These are phyloP conservation scores for Paramecium caudatum DNA, from an alignment of 73 alveolate species.

Conservation along the genomic window DNA sequence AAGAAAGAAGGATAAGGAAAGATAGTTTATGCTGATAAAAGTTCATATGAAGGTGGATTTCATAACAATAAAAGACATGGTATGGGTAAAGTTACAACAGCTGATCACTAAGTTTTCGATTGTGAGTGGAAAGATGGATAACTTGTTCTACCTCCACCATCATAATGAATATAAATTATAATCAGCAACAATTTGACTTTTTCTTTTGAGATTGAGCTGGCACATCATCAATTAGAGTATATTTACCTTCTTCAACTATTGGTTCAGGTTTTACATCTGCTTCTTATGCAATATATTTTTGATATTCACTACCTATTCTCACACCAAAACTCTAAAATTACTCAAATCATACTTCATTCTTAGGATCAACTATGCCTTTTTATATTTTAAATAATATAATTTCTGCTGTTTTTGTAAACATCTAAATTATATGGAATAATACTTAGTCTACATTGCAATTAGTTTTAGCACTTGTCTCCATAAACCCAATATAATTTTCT, in stretches of 20 bases:
- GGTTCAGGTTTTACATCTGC: background rate
- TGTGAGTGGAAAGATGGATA: slow-evolving; percentile 60
- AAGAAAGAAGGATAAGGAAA: slow-evolving; percentile 79
- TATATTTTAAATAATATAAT: slow-evolving; percentile 69
- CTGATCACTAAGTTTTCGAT: background rate
- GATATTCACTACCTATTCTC: slow-evolving; percentile 73
- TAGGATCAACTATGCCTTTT: slow-evolving; percentile 75
- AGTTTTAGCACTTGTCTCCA: slow-evolving; percentile 82
- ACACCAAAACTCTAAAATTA: slow-evolving; percentile 70
- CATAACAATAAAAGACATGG: slow-evolving; percentile 75
- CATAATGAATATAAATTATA: too few relatives aligned
- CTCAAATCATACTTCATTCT: slow-evolving; percentile 57
- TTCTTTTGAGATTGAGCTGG: background rate
- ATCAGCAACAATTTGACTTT: background rate
- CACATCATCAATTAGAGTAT: background rate
- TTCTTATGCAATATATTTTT: slow-evolving; percentile 32
- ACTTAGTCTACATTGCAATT: slow-evolving; percentile 80
- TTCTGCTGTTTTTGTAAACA: slow-evolving; percentile 76
- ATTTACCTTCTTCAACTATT: background rate
- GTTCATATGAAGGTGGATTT: slow-evolving; percentile 74
- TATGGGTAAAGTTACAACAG: slow-evolving; percentile 55
- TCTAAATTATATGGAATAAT: slow-evolving; percentile 54
- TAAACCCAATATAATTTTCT: slow-evolving; percentile 75
- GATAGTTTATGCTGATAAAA: slow-evolving; percentile 86
- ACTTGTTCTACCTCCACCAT: background rate